Conservation (phyloP, 331 rosid species). For the Arachis monticola region DNA sequence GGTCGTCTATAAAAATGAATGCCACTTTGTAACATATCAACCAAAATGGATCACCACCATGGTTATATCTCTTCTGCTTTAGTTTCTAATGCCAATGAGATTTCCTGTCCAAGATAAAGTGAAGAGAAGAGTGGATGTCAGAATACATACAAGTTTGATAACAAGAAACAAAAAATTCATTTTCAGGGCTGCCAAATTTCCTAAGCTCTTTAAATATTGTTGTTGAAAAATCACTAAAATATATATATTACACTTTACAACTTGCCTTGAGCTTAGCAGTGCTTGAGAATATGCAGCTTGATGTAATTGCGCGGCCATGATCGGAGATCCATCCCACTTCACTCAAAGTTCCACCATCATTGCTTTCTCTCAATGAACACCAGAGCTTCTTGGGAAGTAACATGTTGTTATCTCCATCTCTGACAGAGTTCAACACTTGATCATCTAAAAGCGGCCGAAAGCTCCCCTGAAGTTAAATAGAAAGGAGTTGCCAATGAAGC, state of each 20-base stretch:
- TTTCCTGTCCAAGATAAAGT: conserved; percentile 58
- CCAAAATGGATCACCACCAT: conserved; percentile 31
- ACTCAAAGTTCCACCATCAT: conserved; percentile 58
- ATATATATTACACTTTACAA: conserved; percentile 30
- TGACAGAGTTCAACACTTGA: conserved; percentile 43
- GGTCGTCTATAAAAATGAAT: conserved; percentile 22
- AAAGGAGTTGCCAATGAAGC: conserved; percentile 2
- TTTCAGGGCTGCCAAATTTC: too few relatives aligned
- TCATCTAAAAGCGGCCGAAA: conserved; percentile 55
- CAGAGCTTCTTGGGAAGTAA: conserved; percentile 94
- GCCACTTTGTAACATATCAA: neutral
- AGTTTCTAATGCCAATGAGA: conserved; percentile 59
- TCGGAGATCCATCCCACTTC: conserved; percentile 92
- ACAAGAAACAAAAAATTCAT: neutral
- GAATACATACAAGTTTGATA: conserved; percentile 12
- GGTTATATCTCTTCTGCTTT: conserved; percentile 44
- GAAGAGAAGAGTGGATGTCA: neutral
- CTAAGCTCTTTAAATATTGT: too few relatives aligned
- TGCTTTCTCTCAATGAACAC: conserved; percentile 67
- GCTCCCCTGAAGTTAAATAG: conserved; percentile 47
- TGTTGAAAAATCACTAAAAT: too few relatives aligned
- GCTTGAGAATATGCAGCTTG: conserved; percentile 76
- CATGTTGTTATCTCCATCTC: conserved; percentile 60
- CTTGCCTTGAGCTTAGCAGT: conserved; percentile 72
- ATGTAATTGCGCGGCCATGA: conserved; percentile 70